These are phyloP conservation scores for Talaromyces atroroseus DNA, from an alignment of 2,329 filamentous ascomycete genomes.

Conservation along the genomic window DNA sequence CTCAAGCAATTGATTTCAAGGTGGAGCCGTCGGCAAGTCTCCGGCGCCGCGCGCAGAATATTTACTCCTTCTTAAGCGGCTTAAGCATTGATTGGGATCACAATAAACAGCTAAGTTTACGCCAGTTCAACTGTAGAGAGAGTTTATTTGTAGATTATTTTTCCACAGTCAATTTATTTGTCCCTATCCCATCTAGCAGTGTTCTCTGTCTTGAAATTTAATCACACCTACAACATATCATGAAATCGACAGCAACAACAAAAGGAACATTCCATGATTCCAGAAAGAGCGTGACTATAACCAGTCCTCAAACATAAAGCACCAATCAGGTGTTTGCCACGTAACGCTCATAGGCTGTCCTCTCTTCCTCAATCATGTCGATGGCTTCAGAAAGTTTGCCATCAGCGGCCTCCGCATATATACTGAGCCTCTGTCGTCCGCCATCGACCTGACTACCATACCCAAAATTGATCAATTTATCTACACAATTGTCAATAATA, in stretches of 20 bases:
- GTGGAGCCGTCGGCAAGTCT: background rate
- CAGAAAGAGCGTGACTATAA: constrained; percentile 3
- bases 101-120: too few relatives aligned
- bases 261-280: background rate
- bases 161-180: background rate
- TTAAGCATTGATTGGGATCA: too few relatives aligned
- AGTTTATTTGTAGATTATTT: background rate
- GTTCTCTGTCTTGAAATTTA: background rate
- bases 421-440: constrained; percentile 33
- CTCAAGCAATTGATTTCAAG: background rate
- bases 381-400: constrained; percentile 42
- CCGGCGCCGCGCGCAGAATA: background rate
- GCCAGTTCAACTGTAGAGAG: too few relatives aligned
- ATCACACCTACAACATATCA: background rate
- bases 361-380: constrained; percentile 48
- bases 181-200: background rate
- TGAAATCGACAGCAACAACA: background rate
- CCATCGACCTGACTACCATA: constrained; percentile 33
- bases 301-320: constrained; percentile 1
- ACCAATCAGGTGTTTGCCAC: constrained; percentile 13
- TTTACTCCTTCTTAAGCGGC: background rate
- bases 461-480: constrained; percentile 36
- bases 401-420: constrained; percentile 42
- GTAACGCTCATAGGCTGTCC: constrained; percentile 35
- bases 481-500: constrained; percentile 34